These are phyloP conservation scores for Rhizophagus clarus DNA, from an alignment of 192 early-diverging fungal genomes.

Conservation along the genomic window DNA sequence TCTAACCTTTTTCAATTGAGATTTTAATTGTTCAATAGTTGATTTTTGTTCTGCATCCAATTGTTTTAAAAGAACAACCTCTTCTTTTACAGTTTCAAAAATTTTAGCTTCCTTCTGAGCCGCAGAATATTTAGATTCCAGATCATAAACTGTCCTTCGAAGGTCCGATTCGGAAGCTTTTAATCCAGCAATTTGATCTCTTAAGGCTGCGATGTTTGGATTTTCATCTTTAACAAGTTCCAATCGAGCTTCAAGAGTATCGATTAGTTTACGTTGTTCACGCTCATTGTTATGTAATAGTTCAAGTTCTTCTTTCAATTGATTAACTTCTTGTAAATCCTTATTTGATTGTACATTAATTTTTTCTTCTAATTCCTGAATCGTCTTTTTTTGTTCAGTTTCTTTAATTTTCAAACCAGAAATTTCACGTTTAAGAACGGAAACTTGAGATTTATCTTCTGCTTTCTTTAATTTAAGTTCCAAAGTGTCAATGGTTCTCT, in stretches of 20 bases:
- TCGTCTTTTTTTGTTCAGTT: neutral
- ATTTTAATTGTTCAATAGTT: conserved; percentile 22
- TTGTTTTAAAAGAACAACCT: conserved; percentile 11
- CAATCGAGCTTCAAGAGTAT: conserved; percentile 9
- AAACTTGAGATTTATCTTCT: conserved; percentile 6
- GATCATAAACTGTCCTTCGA: conserved; percentile 5
- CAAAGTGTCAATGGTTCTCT: conserved; percentile 9
- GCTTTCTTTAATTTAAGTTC: conserved; percentile 11
- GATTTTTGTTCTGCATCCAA: neutral
- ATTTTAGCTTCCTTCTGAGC: conserved; percentile 16
- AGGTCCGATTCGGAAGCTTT: conserved; percentile 13
- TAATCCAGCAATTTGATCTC: conserved; percentile 18
- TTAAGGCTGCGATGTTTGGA: conserved; percentile 7
- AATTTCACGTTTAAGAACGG: conserved; percentile 3
- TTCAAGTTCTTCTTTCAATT: conserved; percentile 23
- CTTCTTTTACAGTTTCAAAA: conserved; percentile 19
- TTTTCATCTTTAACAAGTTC: conserved; percentile 16
- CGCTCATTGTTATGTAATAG: neutral
- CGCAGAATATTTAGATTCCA: conserved; percentile 8
- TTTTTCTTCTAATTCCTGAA: conserved; percentile 2
- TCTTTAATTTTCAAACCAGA: neutral
- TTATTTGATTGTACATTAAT: neutral
- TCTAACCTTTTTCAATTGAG: conserved; percentile 15
- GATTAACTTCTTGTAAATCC: neutral
- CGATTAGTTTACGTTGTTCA: conserved; percentile 23